phyloP scores from a whole-genome alignment of 192 early-diverging fungal species.

The Podila horticola region DNA sequence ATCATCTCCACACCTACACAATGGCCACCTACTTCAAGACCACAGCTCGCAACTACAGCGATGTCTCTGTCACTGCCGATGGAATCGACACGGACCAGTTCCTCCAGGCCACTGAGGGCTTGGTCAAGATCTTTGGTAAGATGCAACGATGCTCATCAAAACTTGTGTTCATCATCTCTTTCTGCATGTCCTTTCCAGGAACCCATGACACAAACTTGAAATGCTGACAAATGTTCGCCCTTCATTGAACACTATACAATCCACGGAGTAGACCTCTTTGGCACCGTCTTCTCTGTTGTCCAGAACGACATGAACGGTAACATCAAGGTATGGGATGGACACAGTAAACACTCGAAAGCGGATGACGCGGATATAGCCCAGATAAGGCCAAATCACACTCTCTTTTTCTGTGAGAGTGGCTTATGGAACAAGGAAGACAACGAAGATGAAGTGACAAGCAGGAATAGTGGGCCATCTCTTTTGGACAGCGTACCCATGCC shows the following conservation, averaged over 20 bases:
- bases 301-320: conserved; percentile 95
- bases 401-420: no score
- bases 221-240: background rate
- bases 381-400: no score
- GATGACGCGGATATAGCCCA: background rate
- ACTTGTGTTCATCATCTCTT: conserved; percentile 1
- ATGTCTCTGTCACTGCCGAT: conserved; percentile 68
- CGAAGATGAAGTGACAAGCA: no score
- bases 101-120: conserved; percentile 79
- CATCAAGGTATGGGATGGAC: conserved; percentile 69
- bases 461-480: no score
- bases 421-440: no score
- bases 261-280: conserved; percentile 65
- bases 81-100: conserved; percentile 82
- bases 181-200: no score
- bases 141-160: background rate
- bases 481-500: no score
- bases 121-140: conserved; percentile 81
- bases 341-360: background rate
- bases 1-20: conserved; percentile 16
- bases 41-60: conserved; percentile 70
- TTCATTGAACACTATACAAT: background rate
- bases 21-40: conserved; percentile 71
- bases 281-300: conserved; percentile 85
- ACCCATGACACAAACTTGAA: no score